These are phyloP conservation scores for Falciphora oryzae DNA, from an alignment of 2,329 filamentous ascomycete genomes.

Conservation along the genomic window DNA sequence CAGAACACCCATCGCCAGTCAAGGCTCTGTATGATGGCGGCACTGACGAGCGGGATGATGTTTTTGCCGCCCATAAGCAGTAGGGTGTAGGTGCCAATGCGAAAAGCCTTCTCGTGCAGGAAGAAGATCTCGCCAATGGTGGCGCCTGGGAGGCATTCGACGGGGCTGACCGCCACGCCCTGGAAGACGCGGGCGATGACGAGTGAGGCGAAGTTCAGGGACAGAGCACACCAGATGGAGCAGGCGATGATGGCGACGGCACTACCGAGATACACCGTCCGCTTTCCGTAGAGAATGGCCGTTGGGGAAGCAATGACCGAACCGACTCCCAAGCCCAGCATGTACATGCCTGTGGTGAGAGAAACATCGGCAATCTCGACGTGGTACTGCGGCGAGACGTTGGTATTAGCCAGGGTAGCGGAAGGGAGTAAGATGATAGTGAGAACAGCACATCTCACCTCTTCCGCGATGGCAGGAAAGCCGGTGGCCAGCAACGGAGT, in stretches of 20 bases:
- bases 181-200: conserved; percentile 79
- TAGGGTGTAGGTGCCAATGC: conserved; percentile 88
- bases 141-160: conserved; percentile 87
- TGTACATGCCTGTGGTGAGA: conserved; percentile 85
- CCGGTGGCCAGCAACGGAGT: conserved; percentile 86
- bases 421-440: neutral
- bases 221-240: conserved; percentile 80
- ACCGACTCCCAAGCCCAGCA: conserved; percentile 86
- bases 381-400: conserved; percentile 32
- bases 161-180: conserved; percentile 80
- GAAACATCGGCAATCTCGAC: conserved; percentile 69
- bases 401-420: neutral
- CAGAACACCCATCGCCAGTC: conserved; percentile 92
- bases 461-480: conserved; percentile 70
- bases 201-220: conserved; percentile 73
- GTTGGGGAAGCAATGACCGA: conserved; percentile 82
- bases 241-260: conserved; percentile 71
- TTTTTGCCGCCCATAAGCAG: conserved; percentile 89
- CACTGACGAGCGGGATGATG: conserved; percentile 78
- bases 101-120: conserved; percentile 86
- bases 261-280: conserved; percentile 79
- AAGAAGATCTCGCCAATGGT: conserved; percentile 97
- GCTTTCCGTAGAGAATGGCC: conserved; percentile 84
- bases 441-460: conserved; percentile 16
- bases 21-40: conserved; percentile 70